These are phyloP conservation scores for Ogataea nonfermentans DNA, from an alignment of 805 yeast species.

Conservation along the genomic window DNA sequence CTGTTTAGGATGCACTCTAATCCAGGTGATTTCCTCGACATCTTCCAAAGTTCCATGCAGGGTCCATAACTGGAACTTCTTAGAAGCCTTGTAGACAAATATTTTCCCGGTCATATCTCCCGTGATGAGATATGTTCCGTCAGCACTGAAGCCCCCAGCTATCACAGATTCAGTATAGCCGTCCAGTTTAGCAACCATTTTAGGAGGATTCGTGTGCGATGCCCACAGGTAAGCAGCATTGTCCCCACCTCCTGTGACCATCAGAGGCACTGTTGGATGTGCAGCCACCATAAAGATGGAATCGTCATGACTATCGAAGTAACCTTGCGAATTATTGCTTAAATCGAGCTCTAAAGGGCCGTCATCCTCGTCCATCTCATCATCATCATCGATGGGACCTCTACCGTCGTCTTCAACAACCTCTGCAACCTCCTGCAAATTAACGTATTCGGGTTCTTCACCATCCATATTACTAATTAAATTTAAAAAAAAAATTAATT, in stretches of 20 bases:
- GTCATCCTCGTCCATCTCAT: conserved; percentile 40
- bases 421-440: conserved; percentile 33
- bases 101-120: conserved; percentile 95
- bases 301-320: conserved; percentile 88
- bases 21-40: conserved; percentile 88
- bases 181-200: conserved; percentile 67
- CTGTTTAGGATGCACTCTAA: conserved; percentile 73
- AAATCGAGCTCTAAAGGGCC: conserved; percentile 74
- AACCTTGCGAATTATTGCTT: conserved; percentile 84
- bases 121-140: conserved; percentile 78
- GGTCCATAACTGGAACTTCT: conserved; percentile 84
- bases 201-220: conserved; percentile 81
- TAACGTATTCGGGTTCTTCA: conserved; percentile 30
- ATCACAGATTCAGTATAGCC: conserved; percentile 90
- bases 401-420: conserved; percentile 32
- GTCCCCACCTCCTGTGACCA: conserved; percentile 95
- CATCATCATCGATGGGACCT: conserved; percentile 37
- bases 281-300: conserved; percentile 78
- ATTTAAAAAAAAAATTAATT: conserved; percentile 4
- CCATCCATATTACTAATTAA: conserved; percentile 8
- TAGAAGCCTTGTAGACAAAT: conserved; percentile 64
- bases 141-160: conserved; percentile 76
- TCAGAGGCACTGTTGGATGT: conserved; percentile 83
- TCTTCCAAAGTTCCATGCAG: conserved; percentile 70
- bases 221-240: conserved; percentile 90